Evolutionary conservation across 2,329 filamentous ascomycete genomes (phyloP), one percentile per base, ranked within the genome.

Genomic region (Fusarium proliferatum): DNA sequence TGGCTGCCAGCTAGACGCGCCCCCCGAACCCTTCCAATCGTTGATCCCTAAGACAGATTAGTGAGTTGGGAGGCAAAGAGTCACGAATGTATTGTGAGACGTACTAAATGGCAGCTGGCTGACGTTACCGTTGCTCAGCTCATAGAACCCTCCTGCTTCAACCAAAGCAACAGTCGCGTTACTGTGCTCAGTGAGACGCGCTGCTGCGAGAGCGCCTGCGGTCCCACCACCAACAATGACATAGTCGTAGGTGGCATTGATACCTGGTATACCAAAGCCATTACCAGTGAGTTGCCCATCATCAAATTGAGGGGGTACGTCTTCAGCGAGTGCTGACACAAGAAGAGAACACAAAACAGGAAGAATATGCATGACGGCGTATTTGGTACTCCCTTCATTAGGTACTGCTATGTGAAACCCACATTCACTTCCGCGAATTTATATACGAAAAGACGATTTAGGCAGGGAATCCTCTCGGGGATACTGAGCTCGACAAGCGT

Each of bases 211-310:
- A 5, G 38, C 49, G 11, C 59, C 59, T 30, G 59, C 59, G 17
- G 62, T 45, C 5, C 59, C 59, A 38, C 59, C 49, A 17, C 59
- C 59, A n/a, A 56, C 49, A 9, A 61, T 43, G 5, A 61, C 15
- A 56, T 71, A 67, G 52, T 61, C 72, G 4, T 59, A 59, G 19
- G 56, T 59, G 16, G 33, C 42, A 36, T 64, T 64, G 61, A 64
- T 64, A 45, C 61, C 61, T 16, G 61, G 61, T 52, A 64, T 64
- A 21, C 61, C 61, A 45, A 64, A 64, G 16, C 61, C 61, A 15
- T 64, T 64, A 9, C 61, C 61, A 30, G 61, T 64, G 5, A 64
- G 61, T 12, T 64, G 55, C 26, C 61, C 57, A 30, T 61, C 55
- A 43, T 64, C 61, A 16, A 64, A 60, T 15, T 64, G 61, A 41